phyloP scores from a whole-genome alignment of 2,329 filamentous ascomycete species.

The Stagonosporopsis cucurbitacearum region DNA sequence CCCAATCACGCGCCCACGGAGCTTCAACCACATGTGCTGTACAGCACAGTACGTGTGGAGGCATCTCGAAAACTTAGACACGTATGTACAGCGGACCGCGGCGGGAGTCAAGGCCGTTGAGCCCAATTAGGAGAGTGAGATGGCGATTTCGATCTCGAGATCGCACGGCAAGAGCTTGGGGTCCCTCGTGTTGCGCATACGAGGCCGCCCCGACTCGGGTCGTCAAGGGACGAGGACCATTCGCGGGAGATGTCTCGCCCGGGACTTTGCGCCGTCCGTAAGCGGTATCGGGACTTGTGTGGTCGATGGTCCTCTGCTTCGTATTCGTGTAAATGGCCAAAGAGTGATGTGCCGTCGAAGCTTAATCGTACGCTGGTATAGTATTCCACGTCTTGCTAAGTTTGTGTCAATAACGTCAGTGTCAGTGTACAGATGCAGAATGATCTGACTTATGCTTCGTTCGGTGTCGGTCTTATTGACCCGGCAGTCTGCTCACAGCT shows the following conservation, averaged over 20 bases:
- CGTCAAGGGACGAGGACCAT: background rate
- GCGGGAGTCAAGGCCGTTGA: constrained; percentile 1
- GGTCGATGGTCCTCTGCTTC: background rate
- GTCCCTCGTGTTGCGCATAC: background rate
- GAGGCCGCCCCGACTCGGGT: background rate
- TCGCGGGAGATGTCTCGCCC: background rate
- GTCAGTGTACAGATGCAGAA: background rate
- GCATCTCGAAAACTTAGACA: background rate
- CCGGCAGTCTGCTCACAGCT: too few species aligned
- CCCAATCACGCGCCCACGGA: constrained; percentile 3
- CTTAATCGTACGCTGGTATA: background rate
- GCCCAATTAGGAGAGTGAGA: background rate
- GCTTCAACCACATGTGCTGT: background rate
- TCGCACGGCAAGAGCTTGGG: background rate
- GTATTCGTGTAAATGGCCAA: background rate
- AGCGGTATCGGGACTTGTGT: background rate
- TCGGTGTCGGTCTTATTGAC: background rate
- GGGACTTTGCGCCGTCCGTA: background rate
- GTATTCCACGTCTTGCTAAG: background rate
- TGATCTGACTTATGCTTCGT: background rate
- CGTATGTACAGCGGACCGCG: background rate
- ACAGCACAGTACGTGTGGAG: background rate
- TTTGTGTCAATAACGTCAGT: background rate
- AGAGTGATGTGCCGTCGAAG: background rate
- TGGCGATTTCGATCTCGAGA: background rate